Evolutionary conservation across 2,329 filamentous ascomycete species (phyloP).

Genomic region (Pseudophaeomoniella oleicola): DNA sequence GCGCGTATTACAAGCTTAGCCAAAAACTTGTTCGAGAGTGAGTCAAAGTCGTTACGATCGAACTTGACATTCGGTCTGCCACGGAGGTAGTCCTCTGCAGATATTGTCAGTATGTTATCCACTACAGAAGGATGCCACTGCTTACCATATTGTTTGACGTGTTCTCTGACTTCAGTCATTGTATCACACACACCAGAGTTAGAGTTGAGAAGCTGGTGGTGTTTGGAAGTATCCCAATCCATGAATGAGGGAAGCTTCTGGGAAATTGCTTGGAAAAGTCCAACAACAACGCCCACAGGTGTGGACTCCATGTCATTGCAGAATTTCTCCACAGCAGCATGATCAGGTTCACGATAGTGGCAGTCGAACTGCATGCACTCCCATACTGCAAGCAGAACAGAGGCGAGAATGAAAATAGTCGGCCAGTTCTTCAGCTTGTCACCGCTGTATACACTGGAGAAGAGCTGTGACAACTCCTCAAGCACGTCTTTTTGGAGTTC

Average conservation of each 20-base stretch:
- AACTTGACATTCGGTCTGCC: constrained; percentile 68
- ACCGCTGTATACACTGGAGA: constrained; percentile 95
- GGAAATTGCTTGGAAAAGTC: constrained; percentile 93
- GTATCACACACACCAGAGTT: constrained; percentile 87
- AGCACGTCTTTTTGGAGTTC: constrained; percentile 92
- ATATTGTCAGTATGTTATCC: constrained; percentile 24
- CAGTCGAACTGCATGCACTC: constrained; percentile 98
- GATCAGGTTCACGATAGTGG: constrained; percentile 84
- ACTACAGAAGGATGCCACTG: constrained; percentile 6
- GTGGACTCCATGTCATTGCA: constrained; percentile 94
- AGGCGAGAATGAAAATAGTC: constrained; percentile 93
- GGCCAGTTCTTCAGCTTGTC: constrained; percentile 98
- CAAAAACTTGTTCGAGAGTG: constrained; percentile 90
- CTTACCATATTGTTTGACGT: constrained; percentile 89
- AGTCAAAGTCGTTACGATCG: constrained; percentile 86
- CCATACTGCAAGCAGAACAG: constrained; percentile 86
- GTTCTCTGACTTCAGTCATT: constrained; percentile 86
- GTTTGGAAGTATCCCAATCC: constrained; percentile 87
- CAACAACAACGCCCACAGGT: constrained; percentile 89
- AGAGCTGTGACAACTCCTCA: constrained; percentile 79
- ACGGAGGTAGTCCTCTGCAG: constrained; percentile 72
- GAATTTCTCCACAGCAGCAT: constrained; percentile 78
- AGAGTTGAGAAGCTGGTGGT: constrained; percentile 80
- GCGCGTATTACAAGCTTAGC: constrained; percentile 92
- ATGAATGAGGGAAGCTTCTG: constrained; percentile 86